These are phyloP conservation scores for Pestalotiopsis sp. DNA, from an alignment of 2,329 filamentous ascomycete genomes.

Conservation along the genomic window DNA sequence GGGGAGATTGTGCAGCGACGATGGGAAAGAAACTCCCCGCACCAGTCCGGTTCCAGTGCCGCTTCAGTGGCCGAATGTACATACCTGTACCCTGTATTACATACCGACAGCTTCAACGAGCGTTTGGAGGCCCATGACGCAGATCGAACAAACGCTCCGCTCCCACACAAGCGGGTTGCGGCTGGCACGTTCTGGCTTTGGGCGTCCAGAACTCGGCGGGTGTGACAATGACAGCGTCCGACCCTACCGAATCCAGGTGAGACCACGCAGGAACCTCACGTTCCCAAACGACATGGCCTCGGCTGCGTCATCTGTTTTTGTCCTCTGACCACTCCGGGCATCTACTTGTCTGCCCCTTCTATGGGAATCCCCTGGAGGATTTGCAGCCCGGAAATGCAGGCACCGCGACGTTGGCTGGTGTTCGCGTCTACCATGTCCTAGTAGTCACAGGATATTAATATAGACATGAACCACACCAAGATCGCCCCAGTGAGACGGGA, in stretches of 20 bases:
- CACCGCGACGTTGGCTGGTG: background rate
- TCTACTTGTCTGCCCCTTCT: background rate
- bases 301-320: constrained; percentile 13
- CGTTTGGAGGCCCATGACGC: background rate
- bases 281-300: background rate
- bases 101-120: background rate
- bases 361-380: background rate
- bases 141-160: background rate
- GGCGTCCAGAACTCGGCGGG: background rate
- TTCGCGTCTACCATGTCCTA: background rate
- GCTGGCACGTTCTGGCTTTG: background rate
- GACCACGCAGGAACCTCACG: background rate
- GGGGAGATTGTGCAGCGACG: background rate
- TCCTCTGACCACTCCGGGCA: background rate
- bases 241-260: constrained; percentile 10
- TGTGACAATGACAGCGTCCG: background rate
- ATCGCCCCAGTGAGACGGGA: background rate
- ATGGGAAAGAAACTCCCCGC: background rate
- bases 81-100: background rate
- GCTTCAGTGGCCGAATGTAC: background rate
- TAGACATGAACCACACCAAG: background rate
- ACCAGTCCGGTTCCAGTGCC: background rate
- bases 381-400: background rate
- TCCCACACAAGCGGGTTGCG: background rate
- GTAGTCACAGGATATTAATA: background rate